These are phyloP conservation scores for Podospora didyma DNA, from an alignment of 495 filamentous ascomycete genomes.

Conservation along the genomic window DNA sequence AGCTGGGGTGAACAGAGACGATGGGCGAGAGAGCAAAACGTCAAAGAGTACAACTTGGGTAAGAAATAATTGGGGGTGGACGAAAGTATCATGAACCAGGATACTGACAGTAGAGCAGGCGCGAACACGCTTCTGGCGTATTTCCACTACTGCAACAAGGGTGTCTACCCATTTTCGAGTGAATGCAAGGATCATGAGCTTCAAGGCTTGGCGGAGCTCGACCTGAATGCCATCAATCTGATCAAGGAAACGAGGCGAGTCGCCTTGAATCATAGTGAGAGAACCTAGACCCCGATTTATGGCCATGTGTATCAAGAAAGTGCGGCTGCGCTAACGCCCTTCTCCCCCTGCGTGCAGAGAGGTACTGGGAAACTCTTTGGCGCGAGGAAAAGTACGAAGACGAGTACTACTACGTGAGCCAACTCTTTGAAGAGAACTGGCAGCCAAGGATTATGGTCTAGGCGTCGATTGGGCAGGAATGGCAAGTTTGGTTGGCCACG, in stretches of 20 bases:
- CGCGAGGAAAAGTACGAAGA: slow-evolving; percentile 37
- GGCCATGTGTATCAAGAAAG: neutral
- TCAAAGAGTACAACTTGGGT: slow-evolving; percentile 50
- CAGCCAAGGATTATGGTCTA: slow-evolving; percentile 40
- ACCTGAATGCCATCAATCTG: slow-evolving; percentile 34
- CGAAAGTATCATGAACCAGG: neutral
- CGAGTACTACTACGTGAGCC: slow-evolving; percentile 49
- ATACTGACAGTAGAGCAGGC: slow-evolving; percentile 27
- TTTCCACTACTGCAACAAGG: slow-evolving; percentile 59
- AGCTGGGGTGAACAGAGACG: slow-evolving; percentile 33
- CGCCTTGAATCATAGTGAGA: slow-evolving; percentile 41
- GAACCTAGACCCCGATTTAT: neutral
- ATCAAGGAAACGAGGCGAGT: slow-evolving; percentile 34
- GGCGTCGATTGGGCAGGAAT: slow-evolving; percentile 5
- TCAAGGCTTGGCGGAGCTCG: slow-evolving; percentile 40
- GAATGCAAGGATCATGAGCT: slow-evolving; percentile 48
- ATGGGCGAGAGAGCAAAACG: slow-evolving; percentile 46
- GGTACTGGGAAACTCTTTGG: slow-evolving; percentile 37
- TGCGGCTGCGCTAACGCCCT: slow-evolving; percentile 7
- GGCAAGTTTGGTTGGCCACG: neutral
- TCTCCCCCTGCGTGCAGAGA: slow-evolving; percentile 21
- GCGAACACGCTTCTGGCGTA: slow-evolving; percentile 56
- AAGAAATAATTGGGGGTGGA: slow-evolving; percentile 16
- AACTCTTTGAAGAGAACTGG: slow-evolving; percentile 50
- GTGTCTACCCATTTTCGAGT: slow-evolving; percentile 43